These are phyloP conservation scores for Fusarium illudens DNA, from an alignment of 2,329 filamentous ascomycete species.

Conservation along the genomic window DNA sequence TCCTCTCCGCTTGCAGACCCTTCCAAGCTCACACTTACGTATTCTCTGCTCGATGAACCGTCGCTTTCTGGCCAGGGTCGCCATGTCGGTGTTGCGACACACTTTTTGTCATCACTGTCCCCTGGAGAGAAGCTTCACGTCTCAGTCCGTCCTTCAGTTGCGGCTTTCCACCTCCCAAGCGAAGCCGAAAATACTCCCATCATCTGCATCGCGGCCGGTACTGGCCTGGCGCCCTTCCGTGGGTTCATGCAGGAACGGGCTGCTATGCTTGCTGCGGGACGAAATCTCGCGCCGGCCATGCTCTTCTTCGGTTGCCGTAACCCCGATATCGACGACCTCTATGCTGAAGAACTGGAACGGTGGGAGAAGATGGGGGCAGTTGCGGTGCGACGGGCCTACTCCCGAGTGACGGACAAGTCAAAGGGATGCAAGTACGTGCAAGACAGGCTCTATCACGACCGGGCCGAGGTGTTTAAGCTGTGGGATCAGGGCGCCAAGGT, in stretches of 20 bases:
- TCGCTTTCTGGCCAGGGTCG: conserved; percentile 59
- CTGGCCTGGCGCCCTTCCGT: conserved; percentile 69
- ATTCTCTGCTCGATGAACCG: conserved; percentile 68
- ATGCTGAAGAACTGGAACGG: conserved; percentile 62
- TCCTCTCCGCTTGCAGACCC: conserved; percentile 72
- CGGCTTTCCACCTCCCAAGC: conserved; percentile 60
- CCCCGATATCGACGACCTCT: conserved; percentile 65
- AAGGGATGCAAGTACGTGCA: conserved; percentile 60
- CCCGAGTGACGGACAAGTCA: conserved; percentile 51
- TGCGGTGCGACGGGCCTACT: conserved; percentile 66
- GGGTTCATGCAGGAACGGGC: conserved; percentile 71
- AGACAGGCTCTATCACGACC: conserved; percentile 51
- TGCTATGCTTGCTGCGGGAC: conserved; percentile 57
- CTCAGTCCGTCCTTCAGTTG: conserved; percentile 54
- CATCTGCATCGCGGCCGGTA: conserved; percentile 61
- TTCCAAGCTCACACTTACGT: conserved; percentile 70
- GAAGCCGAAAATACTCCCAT: conserved; percentile 57
- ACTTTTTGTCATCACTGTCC: conserved; percentile 63
- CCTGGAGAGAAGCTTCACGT: conserved; percentile 58
- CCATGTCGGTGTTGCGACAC: conserved; percentile 68
- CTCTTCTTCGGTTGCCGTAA: conserved; percentile 71
- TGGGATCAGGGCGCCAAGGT: conserved; percentile 61
- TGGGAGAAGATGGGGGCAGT: conserved; percentile 65
- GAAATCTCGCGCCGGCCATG: conserved; percentile 66
- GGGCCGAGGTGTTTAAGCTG: conserved; percentile 48